Conservation (phyloP, 805 yeast genomes). For the Wickerhamomyces rabaulensis region DNA sequence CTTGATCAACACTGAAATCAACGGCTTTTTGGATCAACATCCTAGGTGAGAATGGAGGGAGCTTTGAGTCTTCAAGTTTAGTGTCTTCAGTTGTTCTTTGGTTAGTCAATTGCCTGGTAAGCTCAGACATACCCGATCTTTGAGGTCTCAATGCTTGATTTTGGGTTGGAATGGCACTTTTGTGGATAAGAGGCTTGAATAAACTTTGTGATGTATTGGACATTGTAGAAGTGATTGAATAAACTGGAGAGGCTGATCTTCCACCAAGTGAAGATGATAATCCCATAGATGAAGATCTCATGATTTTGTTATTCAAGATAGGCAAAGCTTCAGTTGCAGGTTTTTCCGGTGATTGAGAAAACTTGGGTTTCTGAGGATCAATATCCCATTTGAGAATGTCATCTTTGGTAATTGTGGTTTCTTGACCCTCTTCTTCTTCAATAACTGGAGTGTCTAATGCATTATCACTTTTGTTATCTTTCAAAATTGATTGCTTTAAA, state of each 20-base stretch:
- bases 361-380: neutral
- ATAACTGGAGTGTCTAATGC: slow-evolving; percentile 6
- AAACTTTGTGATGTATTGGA: slow-evolving; percentile 15
- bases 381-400: slow-evolving; percentile 20
- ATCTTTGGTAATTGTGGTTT: slow-evolving; percentile 10
- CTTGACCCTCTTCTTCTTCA: slow-evolving; percentile 14
- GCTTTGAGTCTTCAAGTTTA: slow-evolving; percentile 1
- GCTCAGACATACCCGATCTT: slow-evolving; percentile 17
- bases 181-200: slow-evolving; percentile 6
- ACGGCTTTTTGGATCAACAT: slow-evolving; percentile 45
- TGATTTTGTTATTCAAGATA: slow-evolving; percentile 3
- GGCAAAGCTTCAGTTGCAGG: slow-evolving; percentile 8
- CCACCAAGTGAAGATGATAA: slow-evolving; percentile 10
- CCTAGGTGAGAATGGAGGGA: slow-evolving; percentile 56
- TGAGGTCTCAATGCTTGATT: slow-evolving; percentile 5
- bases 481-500: slow-evolving; percentile 13
- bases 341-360: neutral
- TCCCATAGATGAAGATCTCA: neutral
- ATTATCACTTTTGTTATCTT: neutral
- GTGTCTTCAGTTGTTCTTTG: slow-evolving; percentile 5
- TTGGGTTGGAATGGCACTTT: neutral
- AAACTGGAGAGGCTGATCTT: slow-evolving; percentile 19
- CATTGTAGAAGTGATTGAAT: slow-evolving; percentile 14
- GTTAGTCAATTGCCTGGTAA: slow-evolving; percentile 22
- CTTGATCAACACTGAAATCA: slow-evolving; percentile 53